Base-by-base conservation (phyloP, 306 rosid genomes). In the Geum urbanum region DNA sequence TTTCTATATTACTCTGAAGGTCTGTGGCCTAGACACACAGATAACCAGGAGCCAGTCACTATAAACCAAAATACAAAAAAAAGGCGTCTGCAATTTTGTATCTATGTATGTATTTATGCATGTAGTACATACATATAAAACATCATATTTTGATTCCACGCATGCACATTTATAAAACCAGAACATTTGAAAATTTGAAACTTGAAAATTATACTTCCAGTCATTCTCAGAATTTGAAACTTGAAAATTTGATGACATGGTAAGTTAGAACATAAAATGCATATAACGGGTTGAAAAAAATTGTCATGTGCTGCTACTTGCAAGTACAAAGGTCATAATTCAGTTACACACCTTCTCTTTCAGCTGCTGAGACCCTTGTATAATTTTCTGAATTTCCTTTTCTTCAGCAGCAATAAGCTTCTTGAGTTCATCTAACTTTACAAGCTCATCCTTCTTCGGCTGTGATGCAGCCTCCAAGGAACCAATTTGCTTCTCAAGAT, bases 1-100 rank as follows among this genome's bases (percentile, higher is more conserved):
- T 90, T 85, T 94, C 98, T 69, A 90, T 87, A 69, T 77, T 82
- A 69, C 71, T 85, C 83, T 94, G 98, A 76, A 94, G 91, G 77
- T 87, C 85, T 69, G 54, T 68, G 62, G 91, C 97, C 98, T 94
- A 72, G 19, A 75, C 76, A 60, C 72, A 62, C 13, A 65, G n/a
- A 20, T 46, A 44, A 47, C 27, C 16, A 76, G 47, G 32, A 39
- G 67, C n/a, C 8, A 46, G 52, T 57, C 52, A 71, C 63, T 52
- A 32, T 49, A 85, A 35, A 39, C 71, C 6, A 71, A 70, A 56
- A 76, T 74, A 65, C 13, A 71, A 39, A 45, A 20, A 5, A 47
- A 13, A 46, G 1, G 5, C 7, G 63, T 37, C 18, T 7, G 47
- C 19, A 45, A 22, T 50, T 49, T 14, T 49, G 58, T 53, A 18